phyloP scores from a whole-genome alignment of 1,139 yeast species.

The Sugiyamaella paludigena region DNA sequence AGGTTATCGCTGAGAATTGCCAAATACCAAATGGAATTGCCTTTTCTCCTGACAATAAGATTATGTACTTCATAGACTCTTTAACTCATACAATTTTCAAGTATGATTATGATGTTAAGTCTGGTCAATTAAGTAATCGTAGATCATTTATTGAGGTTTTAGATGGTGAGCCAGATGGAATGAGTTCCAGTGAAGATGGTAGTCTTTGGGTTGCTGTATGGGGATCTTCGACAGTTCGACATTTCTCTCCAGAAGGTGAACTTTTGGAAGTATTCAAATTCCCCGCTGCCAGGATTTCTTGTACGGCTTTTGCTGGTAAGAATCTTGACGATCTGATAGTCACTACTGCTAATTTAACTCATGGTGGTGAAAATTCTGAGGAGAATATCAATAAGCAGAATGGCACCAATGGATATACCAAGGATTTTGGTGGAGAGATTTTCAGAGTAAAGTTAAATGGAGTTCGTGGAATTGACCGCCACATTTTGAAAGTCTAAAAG shows the following conservation, averaged over 20 bases:
- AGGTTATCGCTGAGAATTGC: slow-evolving; percentile 20
- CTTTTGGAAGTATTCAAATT: slow-evolving; percentile 51
- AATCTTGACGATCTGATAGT: slow-evolving; percentile 58
- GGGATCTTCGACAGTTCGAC: slow-evolving; percentile 56
- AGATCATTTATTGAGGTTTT: slow-evolving; percentile 32
- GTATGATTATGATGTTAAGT: slow-evolving; percentile 54
- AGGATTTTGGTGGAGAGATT: slow-evolving; percentile 58
- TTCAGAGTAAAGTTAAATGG: slow-evolving; percentile 41
- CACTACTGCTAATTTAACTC: slow-evolving; percentile 59
- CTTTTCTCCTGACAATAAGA: slow-evolving; percentile 52
- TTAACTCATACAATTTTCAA: slow-evolving; percentile 56
- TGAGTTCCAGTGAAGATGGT: slow-evolving; percentile 60
- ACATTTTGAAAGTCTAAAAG: slow-evolving; percentile 12
- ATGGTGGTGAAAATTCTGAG: slow-evolving; percentile 32
- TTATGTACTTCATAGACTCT: slow-evolving; percentile 73
- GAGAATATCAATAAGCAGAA: slow-evolving; percentile 7
- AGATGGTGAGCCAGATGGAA: slow-evolving; percentile 67
- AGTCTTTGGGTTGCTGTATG: slow-evolving; percentile 69
- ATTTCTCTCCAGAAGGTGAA: slow-evolving; percentile 48
- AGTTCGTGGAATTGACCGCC: slow-evolving; percentile 19
- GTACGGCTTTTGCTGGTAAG: slow-evolving; percentile 70
- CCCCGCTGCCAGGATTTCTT: slow-evolving; percentile 65
- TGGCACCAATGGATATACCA: slow-evolving; percentile 11
- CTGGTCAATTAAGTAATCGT: slow-evolving; percentile 48
- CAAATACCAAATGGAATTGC: slow-evolving; percentile 64